These are phyloP conservation scores for Incumbomyces delicatus DNA, from an alignment of 2,329 filamentous ascomycete species.

Conservation along the genomic window DNA sequence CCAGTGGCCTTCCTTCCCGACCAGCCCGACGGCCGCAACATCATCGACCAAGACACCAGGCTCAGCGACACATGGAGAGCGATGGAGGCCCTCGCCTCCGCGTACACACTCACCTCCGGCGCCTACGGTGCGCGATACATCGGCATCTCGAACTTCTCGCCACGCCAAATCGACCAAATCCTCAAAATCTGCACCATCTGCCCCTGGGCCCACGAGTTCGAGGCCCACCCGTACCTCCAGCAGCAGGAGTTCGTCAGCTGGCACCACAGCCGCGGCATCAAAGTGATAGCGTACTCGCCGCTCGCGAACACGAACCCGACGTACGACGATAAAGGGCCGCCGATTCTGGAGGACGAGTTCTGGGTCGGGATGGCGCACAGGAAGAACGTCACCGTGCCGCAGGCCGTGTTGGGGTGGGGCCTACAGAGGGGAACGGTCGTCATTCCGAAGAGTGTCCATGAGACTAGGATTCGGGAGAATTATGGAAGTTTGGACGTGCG, in stretches of 20 bases:
- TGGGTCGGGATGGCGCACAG: constrained; percentile 31
- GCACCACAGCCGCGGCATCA: constrained; percentile 27
- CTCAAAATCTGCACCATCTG: constrained; percentile 18
- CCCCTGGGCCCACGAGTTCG: constrained; percentile 28
- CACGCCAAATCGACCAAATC: constrained; percentile 23
- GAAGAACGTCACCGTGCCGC: constrained; percentile 35
- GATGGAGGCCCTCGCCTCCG: constrained; percentile 48
- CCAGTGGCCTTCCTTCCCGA: constrained; percentile 25
- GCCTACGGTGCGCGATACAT: constrained; percentile 34
- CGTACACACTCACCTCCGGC: constrained; percentile 48
- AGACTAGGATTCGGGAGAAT: constrained; percentile 13
- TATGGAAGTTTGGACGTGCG: too few relatives aligned
- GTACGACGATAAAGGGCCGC: constrained; percentile 27
- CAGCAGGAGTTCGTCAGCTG: constrained; percentile 28
- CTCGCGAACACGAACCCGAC: constrained; percentile 39
- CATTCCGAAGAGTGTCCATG: constrained; percentile 37
- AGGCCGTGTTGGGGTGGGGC: constrained; percentile 41
- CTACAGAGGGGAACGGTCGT: constrained; percentile 31
- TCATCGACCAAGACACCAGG: constrained; percentile 22
- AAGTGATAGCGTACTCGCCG: constrained; percentile 30
- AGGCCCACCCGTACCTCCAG: constrained; percentile 31
- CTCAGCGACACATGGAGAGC: constrained; percentile 48
- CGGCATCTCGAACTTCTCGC: constrained; percentile 52
- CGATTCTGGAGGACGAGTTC: constrained; percentile 34
- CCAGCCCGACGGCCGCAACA: constrained; percentile 20